Base-by-base conservation (phyloP, 768 basidiomycete species). In the Coprinopsis strossmayeri region DNA sequence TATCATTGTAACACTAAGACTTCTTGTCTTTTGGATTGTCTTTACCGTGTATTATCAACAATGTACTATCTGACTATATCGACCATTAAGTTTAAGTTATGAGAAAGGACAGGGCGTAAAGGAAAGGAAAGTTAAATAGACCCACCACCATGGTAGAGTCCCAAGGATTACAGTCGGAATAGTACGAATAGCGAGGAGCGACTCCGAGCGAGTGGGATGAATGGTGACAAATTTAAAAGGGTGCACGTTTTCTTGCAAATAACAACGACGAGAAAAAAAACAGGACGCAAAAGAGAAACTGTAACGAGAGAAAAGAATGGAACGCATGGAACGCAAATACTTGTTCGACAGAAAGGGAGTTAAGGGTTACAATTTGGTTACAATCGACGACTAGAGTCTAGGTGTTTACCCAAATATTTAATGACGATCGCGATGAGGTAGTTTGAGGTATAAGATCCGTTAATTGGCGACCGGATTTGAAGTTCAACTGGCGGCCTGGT, bases 401-500 rank as follows among this genome's bases (percentile, higher is more conserved):
- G 37, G 24, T 25, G 41, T 45, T 7, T 7, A 32, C 30, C 7
- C 21, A 25, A 20, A 32, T 30, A 43, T 27, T 27, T 17, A 32
- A 39, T 23, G 34, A 17, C 28, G 41, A 48, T 32, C 26, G 48
- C 24, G 28, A 48, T 4, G 34, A 48, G 13, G 43, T 34, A 40
- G 28, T 20, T 46, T 53, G 23, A 17, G 50, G 52, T 63, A 62
- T 61, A 56, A 50, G 61, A 59, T 59, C 20, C 39, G 54, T 65
- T 61, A n/a, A 69, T 54, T 63, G 63, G 59, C 69, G 67, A 54
- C 76, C 72, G 26, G 83, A 77, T 26, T 68, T 69, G 69, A 87
- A 88, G 45, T 67, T 65, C 54, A 88, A 79, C 57, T 80, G 84
- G 69, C n/a, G n/a, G n/a, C n/a, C n/a, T n/a, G n/a, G n/a, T 85